A percentile compares a stretch with the other conserved stretches of the same genome.
phyloP scores from a whole-genome alignment of 768 basidiomycete genomes.

The Mrakia hoshinonis region DNA sequence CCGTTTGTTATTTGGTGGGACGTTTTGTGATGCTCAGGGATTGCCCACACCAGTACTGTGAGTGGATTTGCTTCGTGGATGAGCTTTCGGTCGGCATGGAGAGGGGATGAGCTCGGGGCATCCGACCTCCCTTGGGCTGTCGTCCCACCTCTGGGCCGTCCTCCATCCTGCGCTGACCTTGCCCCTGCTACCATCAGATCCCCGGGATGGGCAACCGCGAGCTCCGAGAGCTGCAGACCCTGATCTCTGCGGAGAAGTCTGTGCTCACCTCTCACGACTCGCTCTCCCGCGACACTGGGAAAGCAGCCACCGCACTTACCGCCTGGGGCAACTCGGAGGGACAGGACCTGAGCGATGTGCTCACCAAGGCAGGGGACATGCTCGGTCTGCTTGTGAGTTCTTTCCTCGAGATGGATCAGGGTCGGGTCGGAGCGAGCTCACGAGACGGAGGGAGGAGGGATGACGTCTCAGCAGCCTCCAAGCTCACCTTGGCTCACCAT shows the following conservation, averaged over 20 bases:
- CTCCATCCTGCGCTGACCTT: background rate
- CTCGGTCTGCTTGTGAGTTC: constrained; percentile 42
- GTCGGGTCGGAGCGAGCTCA: background rate
- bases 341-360: constrained; percentile 51
- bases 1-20: background rate
- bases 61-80: background rate
- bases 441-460: background rate
- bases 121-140: background rate
- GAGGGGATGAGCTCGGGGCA: background rate
- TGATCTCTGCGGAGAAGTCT: constrained; percentile 80
- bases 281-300: background rate
- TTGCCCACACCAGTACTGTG: constrained; percentile 14
- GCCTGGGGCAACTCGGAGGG: constrained; percentile 49
- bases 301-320: constrained; percentile 7
- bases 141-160: no score
- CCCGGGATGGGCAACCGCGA: constrained; percentile 68
- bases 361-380: constrained; percentile 62
- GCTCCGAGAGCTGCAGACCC: constrained; percentile 69
- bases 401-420: background rate
- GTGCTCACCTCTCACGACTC: constrained; percentile 47
- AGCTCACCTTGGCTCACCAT: constrained; percentile 61
- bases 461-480: constrained; percentile 24
- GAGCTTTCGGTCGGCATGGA: background rate
- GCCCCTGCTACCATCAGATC: constrained; percentile 38
- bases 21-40: background rate